Percentiles rank a stretch among this genome's conserved stretches.
Evolutionary conservation across 805 yeast species (phyloP).

Genomic region (Sugiyamaella chiloensis): DNA sequence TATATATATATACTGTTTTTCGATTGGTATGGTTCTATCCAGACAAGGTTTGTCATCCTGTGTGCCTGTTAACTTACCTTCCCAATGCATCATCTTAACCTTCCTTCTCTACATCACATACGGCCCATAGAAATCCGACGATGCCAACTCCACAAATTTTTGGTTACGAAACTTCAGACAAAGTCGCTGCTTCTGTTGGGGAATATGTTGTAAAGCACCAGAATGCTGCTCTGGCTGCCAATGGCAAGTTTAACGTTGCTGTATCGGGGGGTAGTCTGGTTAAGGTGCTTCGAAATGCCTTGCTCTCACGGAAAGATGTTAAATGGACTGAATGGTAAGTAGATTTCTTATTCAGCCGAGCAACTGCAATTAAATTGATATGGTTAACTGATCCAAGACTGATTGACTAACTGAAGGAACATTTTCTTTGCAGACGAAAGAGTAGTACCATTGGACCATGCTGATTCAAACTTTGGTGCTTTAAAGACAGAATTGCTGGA

Average conservation of each 20-base stretch:
- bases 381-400: background rate
- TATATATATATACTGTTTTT: too few relatives aligned
- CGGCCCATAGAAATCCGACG: too few relatives aligned
- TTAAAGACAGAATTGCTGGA: constrained; percentile 62
- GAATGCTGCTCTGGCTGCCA: constrained; percentile 49
- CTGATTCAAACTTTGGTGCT: constrained; percentile 82
- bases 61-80: too few relatives aligned
- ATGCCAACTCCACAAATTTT: constrained; percentile 38
- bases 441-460: constrained; percentile 74
- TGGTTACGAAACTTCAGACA: constrained; percentile 51
- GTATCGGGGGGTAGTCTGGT: constrained; percentile 91
- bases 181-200: constrained; percentile 67
- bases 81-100: too few relatives aligned
- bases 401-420: constrained; percentile 44
- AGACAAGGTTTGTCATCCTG: too few relatives aligned
- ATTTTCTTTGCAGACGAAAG: constrained; percentile 90
- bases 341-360: background rate
- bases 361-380: background rate
- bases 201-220: constrained; percentile 59
- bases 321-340: constrained; percentile 35
- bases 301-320: constrained; percentile 51
- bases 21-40: too few relatives aligned
- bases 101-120: too few relatives aligned
- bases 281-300: constrained; percentile 60
- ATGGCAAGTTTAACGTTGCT: constrained; percentile 63